phyloP scores from a whole-genome alignment of 768 basidiomycete genomes.

The Dentipellis sp. region DNA sequence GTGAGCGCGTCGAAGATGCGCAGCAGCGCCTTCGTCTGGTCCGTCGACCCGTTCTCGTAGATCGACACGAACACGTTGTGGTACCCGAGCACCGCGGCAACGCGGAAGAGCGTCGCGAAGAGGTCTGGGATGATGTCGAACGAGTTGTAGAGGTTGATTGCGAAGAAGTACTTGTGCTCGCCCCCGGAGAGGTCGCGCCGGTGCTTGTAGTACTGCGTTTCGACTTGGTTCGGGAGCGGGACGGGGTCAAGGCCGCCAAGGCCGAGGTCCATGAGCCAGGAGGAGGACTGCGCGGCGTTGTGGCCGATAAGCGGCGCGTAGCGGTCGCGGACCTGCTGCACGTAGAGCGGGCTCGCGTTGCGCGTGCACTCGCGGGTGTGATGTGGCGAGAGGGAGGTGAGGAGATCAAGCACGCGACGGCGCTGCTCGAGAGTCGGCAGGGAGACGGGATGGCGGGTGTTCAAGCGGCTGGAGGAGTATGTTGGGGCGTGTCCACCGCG shows the following conservation, averaged over 20 bases:
- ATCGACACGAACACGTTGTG: slow-evolving; percentile 98
- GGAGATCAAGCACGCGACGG: slow-evolving; percentile 72
- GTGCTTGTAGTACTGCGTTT: slow-evolving; percentile 23
- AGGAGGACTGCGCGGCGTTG: slow-evolving; percentile 42
- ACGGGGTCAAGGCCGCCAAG: slow-evolving; percentile 17
- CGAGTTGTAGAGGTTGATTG: slow-evolving; percentile 99
- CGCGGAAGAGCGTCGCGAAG: slow-evolving; percentile 92
- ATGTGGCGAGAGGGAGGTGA: slow-evolving; percentile 82
- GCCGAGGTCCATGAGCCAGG: slow-evolving; percentile 56
- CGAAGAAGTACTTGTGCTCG: slow-evolving; percentile 98
- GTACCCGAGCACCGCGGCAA: slow-evolving; percentile 86
- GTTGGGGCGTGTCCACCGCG: slow-evolving; percentile 43
- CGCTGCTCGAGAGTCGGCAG: slow-evolving; percentile 82
- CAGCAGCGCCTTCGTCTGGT: slow-evolving; percentile 96
- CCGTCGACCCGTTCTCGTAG: slow-evolving; percentile 98
- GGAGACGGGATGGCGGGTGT: slow-evolving; percentile 51
- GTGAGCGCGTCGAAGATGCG: slow-evolving; percentile 93
- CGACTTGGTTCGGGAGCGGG: slow-evolving; percentile 32
- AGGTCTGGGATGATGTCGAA: slow-evolving; percentile 98
- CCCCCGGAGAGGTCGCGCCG: slow-evolving; percentile 30
- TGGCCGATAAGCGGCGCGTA: slow-evolving; percentile 82
- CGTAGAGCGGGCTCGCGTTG: slow-evolving; percentile 75
- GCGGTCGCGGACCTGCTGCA: slow-evolving; percentile 75
- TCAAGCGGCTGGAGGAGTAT: slow-evolving; percentile 33
- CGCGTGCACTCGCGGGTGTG: slow-evolving; percentile 91